Conservation (phyloP, 2,329 filamentous ascomycete species). For the Monosporascus sp. region DNA sequence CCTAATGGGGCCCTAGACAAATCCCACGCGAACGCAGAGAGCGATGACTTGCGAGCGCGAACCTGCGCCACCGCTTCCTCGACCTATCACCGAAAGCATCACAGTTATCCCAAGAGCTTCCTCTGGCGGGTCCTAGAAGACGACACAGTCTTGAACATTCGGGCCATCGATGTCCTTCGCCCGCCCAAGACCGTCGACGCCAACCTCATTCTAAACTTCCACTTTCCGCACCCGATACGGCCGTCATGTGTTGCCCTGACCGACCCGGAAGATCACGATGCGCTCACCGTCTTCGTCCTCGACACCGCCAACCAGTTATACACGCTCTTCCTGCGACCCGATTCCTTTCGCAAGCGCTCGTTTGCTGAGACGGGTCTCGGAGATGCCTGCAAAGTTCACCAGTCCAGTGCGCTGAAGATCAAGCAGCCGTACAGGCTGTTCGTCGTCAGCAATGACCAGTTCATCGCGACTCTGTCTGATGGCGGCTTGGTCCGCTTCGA, state of each 20-base stretch:
- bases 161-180: slow-evolving; percentile 75
- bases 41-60: slow-evolving; percentile 68
- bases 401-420: slow-evolving; percentile 67
- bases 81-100: slow-evolving; percentile 75
- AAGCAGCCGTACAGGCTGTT: slow-evolving; percentile 77
- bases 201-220: slow-evolving; percentile 69
- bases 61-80: slow-evolving; percentile 74
- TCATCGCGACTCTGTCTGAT: slow-evolving; percentile 78
- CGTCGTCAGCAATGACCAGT: slow-evolving; percentile 64
- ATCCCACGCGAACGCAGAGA: slow-evolving; percentile 41
- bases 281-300: slow-evolving; percentile 56
- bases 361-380: slow-evolving; percentile 68
- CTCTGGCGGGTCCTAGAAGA: slow-evolving; percentile 86
- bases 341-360: slow-evolving; percentile 68
- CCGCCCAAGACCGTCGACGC: slow-evolving; percentile 61
- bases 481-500: slow-evolving; percentile 70
- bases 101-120: slow-evolving; percentile 75
- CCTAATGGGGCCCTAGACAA: slow-evolving; percentile 28
- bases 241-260: slow-evolving; percentile 76
- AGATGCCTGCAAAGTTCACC: slow-evolving; percentile 70
- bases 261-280: slow-evolving; percentile 63
- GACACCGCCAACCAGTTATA: slow-evolving; percentile 74
- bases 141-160: slow-evolving; percentile 73
- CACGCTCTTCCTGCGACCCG: slow-evolving; percentile 75
- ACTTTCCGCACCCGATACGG: slow-evolving; percentile 68